Conservation (phyloP, 2,329 filamentous ascomycete species). For the Aspergillus transmontanensis region DNA sequence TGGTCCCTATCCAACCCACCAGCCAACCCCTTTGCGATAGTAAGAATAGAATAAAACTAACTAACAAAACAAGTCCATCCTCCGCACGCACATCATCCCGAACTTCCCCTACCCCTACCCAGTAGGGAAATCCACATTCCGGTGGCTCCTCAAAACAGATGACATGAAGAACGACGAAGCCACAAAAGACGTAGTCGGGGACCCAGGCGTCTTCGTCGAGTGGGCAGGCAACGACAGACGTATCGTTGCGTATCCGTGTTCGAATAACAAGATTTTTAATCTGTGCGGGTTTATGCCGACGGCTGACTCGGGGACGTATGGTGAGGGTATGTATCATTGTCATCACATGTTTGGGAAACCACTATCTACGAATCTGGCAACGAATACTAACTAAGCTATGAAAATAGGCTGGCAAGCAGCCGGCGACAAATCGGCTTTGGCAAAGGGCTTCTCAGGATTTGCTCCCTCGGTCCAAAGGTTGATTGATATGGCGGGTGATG, state of each 20-base stretch:
- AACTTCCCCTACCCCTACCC: slow-evolving; percentile 19
- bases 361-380: no score
- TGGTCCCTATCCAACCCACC: not conserved
- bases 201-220: slow-evolving; percentile 44
- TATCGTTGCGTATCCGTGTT: slow-evolving; percentile 51
- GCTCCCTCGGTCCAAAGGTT: slow-evolving; percentile 19
- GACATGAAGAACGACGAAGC: slow-evolving; percentile 14
- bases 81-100: slow-evolving; percentile 23
- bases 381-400: not conserved
- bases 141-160: slow-evolving; percentile 26
- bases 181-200: slow-evolving; percentile 17
- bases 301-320: slow-evolving; percentile 36
- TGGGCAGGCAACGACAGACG: slow-evolving; percentile 45
- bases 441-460: slow-evolving; percentile 22
- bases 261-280: slow-evolving; percentile 49
- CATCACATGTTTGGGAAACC: no score
- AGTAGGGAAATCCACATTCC: slow-evolving; percentile 29
- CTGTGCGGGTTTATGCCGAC: slow-evolving; percentile 52
- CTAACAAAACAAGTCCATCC: slow-evolving; percentile 20
- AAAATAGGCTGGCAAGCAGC: slow-evolving; percentile 22
- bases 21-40: no score
- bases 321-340: slow-evolving; percentile 15
- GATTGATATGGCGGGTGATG: slow-evolving; percentile 39
- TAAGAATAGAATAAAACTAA: not conserved
- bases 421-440: slow-evolving; percentile 21